Percentiles rank a stretch among this genome's conserved stretches.
These are phyloP conservation scores for Cordyceps tenuipes DNA, from an alignment of 2,329 filamentous ascomycete species.

Conservation along the genomic window DNA sequence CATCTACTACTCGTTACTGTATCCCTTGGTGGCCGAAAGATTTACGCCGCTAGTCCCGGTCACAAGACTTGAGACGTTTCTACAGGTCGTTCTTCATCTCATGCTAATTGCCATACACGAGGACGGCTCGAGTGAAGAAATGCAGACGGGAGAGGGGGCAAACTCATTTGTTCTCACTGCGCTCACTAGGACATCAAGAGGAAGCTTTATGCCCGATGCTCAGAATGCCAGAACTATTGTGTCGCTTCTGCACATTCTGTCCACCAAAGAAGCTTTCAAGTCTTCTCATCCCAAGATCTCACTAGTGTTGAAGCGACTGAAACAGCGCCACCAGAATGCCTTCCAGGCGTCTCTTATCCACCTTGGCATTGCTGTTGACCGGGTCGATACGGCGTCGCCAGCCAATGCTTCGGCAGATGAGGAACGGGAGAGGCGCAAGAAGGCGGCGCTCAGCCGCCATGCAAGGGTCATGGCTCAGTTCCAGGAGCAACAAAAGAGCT, in stretches of 20 bases:
- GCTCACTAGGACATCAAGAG: conserved; percentile 54
- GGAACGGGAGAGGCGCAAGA: conserved; percentile 78
- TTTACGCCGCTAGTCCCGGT: conserved; percentile 66
- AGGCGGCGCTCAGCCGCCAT: conserved; percentile 80
- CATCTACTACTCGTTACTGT: conserved; percentile 79
- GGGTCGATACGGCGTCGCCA: conserved; percentile 76
- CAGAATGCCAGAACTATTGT: conserved; percentile 54
- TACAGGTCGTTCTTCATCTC: conserved; percentile 86
- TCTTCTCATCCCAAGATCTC: conserved; percentile 77
- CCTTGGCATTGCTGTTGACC: conserved; percentile 62
- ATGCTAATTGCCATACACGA: conserved; percentile 79
- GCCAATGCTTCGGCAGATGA: conserved; percentile 59
- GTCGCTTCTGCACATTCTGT: conserved; percentile 53
- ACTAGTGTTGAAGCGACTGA: conserved; percentile 75
- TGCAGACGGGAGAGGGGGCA: conserved; percentile 35
- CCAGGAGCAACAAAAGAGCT: conserved; percentile 93
- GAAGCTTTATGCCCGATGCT: conserved; percentile 51
- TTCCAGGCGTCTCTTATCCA: conserved; percentile 61
- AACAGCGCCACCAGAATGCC: conserved; percentile 66
- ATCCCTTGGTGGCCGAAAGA: conserved; percentile 61
- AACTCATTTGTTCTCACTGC: conserved; percentile 67
- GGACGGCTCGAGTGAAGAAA: conserved; percentile 56
- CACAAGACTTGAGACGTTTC: conserved; percentile 80
- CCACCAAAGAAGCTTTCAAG: conserved; percentile 65
- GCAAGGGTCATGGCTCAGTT: conserved; percentile 96